Evolutionary conservation across 78 protist genomes (phyloP).

Genomic region (Emiliania huxleyi): DNA sequence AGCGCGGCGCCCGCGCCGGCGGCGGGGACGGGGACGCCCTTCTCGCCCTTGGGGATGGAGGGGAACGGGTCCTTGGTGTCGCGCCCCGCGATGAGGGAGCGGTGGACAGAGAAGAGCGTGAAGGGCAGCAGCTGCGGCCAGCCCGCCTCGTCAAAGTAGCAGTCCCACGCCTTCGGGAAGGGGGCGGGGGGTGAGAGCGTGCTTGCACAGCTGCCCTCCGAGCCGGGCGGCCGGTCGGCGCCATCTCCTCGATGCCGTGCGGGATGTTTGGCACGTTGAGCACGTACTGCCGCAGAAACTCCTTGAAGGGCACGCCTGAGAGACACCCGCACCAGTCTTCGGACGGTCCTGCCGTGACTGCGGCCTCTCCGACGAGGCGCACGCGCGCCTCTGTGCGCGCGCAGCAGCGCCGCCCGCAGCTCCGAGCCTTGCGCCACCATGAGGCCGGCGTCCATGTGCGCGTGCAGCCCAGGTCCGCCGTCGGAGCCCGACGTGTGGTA

Average conservation of each 20-base stretch:
- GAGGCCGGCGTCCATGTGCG: not conserved
- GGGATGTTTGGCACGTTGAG: not conserved
- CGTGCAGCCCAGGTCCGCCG: not conserved
- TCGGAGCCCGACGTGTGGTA: not conserved
- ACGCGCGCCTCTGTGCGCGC: not conserved
- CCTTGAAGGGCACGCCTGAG: not conserved
- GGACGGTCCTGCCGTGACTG: too few species aligned
- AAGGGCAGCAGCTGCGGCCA: not conserved
- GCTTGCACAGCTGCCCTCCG: too few species aligned
- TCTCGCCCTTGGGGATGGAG: not conserved
- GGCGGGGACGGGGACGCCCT: not conserved
- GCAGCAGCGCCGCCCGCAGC: not conserved
- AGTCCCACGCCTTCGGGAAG: not conserved
- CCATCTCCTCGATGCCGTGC: not conserved
- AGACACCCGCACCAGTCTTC: too few species aligned
- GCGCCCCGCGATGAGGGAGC: not conserved
- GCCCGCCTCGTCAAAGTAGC: not conserved
- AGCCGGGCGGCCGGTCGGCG: too few species aligned
- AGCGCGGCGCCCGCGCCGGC: not conserved
- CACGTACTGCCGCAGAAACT: not conserved
- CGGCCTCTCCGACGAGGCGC: too few species aligned
- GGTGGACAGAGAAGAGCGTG: not conserved
- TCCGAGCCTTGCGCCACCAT: not conserved
- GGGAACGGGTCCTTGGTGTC: not conserved
- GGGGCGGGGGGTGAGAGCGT: too few species aligned